phyloP scores from a whole-genome alignment of 1,284 basidiomycete species.

The Cryptococcus hybrid region DNA sequence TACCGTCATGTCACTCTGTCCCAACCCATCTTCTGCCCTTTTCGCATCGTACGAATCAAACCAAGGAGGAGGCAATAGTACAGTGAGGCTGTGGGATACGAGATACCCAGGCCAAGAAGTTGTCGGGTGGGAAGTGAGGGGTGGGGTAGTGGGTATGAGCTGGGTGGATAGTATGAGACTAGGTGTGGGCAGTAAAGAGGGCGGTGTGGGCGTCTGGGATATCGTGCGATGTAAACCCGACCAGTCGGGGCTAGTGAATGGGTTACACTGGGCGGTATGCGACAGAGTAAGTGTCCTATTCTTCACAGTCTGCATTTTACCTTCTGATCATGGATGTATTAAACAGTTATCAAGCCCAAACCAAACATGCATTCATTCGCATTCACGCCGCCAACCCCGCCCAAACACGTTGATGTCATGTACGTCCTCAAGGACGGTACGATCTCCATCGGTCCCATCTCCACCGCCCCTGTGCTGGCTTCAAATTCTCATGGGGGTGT shows the following conservation, averaged over 20 bases:
- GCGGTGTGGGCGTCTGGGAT: conserved; percentile 43
- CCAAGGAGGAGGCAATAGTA: conserved; percentile 15
- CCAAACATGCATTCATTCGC: conserved; percentile 40
- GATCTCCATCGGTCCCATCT: conserved; percentile 36
- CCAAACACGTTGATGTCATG: conserved; percentile 28
- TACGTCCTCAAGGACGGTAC: conserved; percentile 45
- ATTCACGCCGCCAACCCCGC: conserved; percentile 18
- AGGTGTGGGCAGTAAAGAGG: conserved; percentile 42
- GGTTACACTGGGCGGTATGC: conserved; percentile 33
- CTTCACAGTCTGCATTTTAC: not conserved
- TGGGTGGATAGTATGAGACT: conserved; percentile 33
- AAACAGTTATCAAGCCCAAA: conserved; percentile 38
- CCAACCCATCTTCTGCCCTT: conserved; percentile 23
- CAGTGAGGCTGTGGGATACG: conserved; percentile 46
- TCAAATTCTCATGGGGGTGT: not conserved
- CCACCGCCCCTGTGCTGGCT: conserved; percentile 15
- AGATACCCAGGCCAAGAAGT: conserved; percentile 34
- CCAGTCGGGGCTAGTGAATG: conserved; percentile 27
- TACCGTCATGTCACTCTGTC: conserved; percentile 35
- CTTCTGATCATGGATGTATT: conserved; percentile 4
- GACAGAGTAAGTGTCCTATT: conserved; percentile 27
- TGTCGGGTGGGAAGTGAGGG: conserved; percentile 29
- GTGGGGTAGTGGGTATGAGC: conserved; percentile 24
- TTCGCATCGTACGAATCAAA: conserved; percentile 42
- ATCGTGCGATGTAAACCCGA: conserved; percentile 25